A percentile compares a stretch with the other conserved stretches of the same genome.
These are phyloP conservation scores for Mycotypha africana DNA, from an alignment of 371 early-diverging fungal genomes.

Conservation along the genomic window DNA sequence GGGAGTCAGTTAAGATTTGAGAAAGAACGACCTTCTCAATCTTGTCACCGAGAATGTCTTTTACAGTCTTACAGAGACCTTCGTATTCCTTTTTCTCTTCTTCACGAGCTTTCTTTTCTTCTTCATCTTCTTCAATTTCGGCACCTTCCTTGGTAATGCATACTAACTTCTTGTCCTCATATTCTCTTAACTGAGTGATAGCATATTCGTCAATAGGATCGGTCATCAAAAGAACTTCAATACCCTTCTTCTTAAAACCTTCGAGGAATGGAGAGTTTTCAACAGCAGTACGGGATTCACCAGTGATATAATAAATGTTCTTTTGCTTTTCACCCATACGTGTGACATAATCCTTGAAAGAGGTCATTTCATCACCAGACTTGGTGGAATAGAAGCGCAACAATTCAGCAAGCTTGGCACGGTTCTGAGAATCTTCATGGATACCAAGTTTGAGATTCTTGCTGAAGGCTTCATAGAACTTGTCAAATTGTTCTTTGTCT, in stretches of 20 bases:
- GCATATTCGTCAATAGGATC: conserved; percentile 95
- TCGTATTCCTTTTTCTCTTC: conserved; percentile 82
- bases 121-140: conserved; percentile 96
- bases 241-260: conserved; percentile 97
- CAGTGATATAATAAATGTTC: conserved; percentile 98
- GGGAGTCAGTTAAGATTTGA: conserved; percentile 91
- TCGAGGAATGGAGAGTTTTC: conserved; percentile 98
- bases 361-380: conserved; percentile 54
- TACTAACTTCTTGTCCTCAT: conserved; percentile 97
- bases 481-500: conserved; percentile 67
- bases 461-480: conserved; percentile 71
- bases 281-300: conserved; percentile 90
- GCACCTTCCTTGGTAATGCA: conserved; percentile 98
- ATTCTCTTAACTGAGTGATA: conserved; percentile 97
- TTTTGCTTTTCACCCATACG: conserved; percentile 79
- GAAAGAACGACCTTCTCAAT: conserved; percentile 98
- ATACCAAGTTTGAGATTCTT: conserved; percentile 76
- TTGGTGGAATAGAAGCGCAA: conserved; percentile 72
- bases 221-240: conserved; percentile 91
- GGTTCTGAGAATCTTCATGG: conserved; percentile 63
- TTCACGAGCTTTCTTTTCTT: conserved; percentile 88
- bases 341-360: conserved; percentile 75
- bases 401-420: conserved; percentile 64
- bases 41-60: conserved; percentile 93
- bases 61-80: conserved; percentile 77